Conservation (phyloP, 257 asterid genomes). For the Solanum bukasovii region DNA sequence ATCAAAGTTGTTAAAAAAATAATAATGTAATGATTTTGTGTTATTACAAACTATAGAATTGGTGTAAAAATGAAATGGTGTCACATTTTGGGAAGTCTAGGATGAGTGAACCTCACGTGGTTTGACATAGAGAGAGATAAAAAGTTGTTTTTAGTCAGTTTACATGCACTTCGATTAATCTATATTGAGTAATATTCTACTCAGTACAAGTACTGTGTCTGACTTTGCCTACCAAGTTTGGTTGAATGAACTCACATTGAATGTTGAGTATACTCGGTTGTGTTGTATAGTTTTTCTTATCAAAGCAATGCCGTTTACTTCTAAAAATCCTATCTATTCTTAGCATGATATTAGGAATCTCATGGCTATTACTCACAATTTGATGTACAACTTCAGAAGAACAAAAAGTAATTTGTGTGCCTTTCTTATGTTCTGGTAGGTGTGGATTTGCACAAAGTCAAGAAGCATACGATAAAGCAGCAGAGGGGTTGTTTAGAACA, state of each 20-base stretch:
- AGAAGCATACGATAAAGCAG: slow-evolving; percentile 69
- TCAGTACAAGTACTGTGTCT: background rate
- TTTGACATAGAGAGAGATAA: background rate
- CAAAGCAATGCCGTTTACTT: background rate
- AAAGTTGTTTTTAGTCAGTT: background rate
- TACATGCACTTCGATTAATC: background rate
- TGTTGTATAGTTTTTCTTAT: background rate
- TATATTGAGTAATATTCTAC: background rate
- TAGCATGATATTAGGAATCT: background rate
- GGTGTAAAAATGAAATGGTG: background rate
- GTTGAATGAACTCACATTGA: background rate
- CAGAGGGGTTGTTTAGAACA: slow-evolving; percentile 45
- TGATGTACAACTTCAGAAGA: background rate
- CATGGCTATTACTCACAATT: background rate
- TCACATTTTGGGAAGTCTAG: background rate
- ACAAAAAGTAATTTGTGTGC: background rate
- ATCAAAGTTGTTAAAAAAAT: background rate
- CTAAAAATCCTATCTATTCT: background rate
- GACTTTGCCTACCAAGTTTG: background rate
- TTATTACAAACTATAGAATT: background rate
- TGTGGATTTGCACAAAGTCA: slow-evolving; percentile 98
- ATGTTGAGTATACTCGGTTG: background rate
- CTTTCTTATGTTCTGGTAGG: slow-evolving; percentile 21
- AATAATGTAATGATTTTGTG: background rate
- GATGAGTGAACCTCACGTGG: background rate